Percentiles rank a stretch among this genome's conserved stretches.
phyloP scores from a whole-genome alignment of 495 filamentous ascomycete genomes.

The Podospora pseudopauciseta region DNA sequence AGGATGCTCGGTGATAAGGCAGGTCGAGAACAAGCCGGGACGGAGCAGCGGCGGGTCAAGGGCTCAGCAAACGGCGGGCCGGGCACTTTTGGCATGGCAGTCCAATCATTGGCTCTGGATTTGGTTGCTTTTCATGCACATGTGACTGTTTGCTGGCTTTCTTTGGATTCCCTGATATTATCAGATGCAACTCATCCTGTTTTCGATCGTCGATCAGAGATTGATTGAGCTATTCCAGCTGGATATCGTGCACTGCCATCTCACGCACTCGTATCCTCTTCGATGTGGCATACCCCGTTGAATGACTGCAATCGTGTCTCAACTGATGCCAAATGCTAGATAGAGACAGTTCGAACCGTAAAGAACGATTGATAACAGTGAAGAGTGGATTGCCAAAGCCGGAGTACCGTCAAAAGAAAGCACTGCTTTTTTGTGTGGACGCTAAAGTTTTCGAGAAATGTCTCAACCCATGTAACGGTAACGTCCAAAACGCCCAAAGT shows the following conservation, averaged over 20 bases:
- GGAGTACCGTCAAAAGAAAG: neutral
- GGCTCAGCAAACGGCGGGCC: neutral
- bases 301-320: neutral
- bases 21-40: neutral
- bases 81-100: neutral
- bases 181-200: neutral
- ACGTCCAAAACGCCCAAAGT: neutral
- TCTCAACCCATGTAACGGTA: constrained; percentile 5
- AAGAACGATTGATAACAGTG: neutral
- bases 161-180: neutral
- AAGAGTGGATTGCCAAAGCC: too few species aligned
- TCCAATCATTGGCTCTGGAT: neutral
- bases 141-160: neutral
- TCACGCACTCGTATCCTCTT: neutral
- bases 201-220: neutral
- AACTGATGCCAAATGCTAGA: neutral
- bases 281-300: neutral
- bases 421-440: neutral
- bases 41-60: neutral
- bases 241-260: neutral
- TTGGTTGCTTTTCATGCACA: neutral
- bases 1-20: neutral
- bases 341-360: neutral
- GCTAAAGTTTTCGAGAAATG: constrained; percentile 2
- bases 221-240: neutral